Percentiles rank a stretch among this genome's conserved stretches.
phyloP scores from a whole-genome alignment of 2,329 filamentous ascomycete genomes.

The Aspergillus flavus region DNA sequence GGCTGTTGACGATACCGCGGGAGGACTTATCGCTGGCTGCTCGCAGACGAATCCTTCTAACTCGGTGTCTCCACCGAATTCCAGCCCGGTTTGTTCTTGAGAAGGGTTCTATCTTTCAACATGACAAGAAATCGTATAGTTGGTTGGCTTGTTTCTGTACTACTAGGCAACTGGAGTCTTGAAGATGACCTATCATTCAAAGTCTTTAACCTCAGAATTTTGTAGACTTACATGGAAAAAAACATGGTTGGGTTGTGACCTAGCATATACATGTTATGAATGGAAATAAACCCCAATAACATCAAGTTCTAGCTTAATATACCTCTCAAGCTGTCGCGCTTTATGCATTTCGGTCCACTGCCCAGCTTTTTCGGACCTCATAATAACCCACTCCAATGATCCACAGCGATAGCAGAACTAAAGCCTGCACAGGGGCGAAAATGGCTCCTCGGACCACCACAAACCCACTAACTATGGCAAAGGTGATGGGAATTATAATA shows the following conservation, averaged over 20 bases:
- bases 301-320: fast-evolving
- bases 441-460: slow-evolving; percentile 15
- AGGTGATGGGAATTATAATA: slow-evolving; percentile 11
- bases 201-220: no score
- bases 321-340: neutral
- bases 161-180: neutral
- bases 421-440: slow-evolving; percentile 18
- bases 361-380: slow-evolving; percentile 8
- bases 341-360: neutral
- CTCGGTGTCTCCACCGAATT: neutral
- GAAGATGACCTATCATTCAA: neutral
- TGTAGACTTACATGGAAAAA: no score
- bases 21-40: neutral
- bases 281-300: neutral
- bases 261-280: no score
- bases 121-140: neutral
- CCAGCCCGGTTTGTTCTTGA: neutral
- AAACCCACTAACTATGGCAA: slow-evolving; percentile 19
- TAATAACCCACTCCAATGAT: slow-evolving; percentile 13
- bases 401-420: slow-evolving; percentile 16
- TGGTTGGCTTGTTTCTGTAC: neutral
- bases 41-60: neutral
- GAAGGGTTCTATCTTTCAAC: neutral
- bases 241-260: no score
- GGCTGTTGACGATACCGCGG: neutral